phyloP scores from a whole-genome alignment of 495 filamentous ascomycete species.

The Penicillium fimorum region DNA sequence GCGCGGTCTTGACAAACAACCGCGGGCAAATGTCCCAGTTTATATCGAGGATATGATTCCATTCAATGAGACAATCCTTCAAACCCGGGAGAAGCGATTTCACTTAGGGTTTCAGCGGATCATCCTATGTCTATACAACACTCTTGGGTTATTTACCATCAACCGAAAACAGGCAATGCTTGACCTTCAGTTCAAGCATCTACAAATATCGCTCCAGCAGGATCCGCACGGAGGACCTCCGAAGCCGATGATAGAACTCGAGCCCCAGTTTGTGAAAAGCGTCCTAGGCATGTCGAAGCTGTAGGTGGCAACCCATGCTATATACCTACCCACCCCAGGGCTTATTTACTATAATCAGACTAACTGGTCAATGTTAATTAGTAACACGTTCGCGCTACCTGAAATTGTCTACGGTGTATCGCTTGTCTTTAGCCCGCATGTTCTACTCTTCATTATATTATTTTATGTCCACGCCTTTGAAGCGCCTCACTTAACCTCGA shows the following conservation, averaged over 20 bases:
- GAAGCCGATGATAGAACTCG: neutral
- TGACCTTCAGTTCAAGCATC: neutral
- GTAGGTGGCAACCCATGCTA: neutral
- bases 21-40: neutral
- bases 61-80: neutral
- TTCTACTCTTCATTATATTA: slow-evolving; percentile 21
- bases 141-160: neutral
- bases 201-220: neutral
- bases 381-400: slow-evolving; percentile 5
- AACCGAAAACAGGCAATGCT: neutral
- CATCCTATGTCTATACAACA: neutral
- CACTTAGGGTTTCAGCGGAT: neutral
- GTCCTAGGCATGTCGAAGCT: neutral
- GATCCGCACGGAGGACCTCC: neutral
- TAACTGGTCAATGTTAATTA: neutral
- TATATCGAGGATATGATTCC: neutral
- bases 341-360: neutral
- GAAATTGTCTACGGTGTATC: slow-evolving; percentile 18
- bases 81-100: neutral
- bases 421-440: slow-evolving; percentile 20
- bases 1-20: neutral
- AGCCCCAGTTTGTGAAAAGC: neutral
- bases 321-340: neutral
- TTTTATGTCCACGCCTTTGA: slow-evolving; percentile 18
- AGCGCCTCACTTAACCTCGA: slow-evolving; percentile 14